These are phyloP conservation scores for Medakamo hakoo DNA, from an alignment of 139 green algal species.

Conservation along the genomic window DNA sequence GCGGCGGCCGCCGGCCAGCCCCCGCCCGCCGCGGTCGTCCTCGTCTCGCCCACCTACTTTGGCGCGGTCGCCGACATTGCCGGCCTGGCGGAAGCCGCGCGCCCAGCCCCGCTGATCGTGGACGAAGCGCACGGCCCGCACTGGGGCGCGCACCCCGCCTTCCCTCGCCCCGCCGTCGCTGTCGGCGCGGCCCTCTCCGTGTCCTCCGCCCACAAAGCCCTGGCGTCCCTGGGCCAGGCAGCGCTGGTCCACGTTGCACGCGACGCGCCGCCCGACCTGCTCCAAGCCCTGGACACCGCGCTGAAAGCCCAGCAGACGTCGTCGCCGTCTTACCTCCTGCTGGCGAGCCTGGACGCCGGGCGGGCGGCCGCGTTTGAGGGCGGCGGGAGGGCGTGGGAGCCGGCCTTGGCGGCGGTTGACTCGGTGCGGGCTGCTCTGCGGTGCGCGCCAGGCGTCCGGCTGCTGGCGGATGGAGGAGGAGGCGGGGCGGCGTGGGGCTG, in stretches of 20 bases:
- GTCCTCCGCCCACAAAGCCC: slow-evolving; percentile 89
- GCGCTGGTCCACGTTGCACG: slow-evolving; percentile 70
- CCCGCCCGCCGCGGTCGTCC: slow-evolving; percentile 36
- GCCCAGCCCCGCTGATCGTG: slow-evolving; percentile 56
- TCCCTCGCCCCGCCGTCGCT: slow-evolving; percentile 33
- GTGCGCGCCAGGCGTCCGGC: slow-evolving; percentile 4
- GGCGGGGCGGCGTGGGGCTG: slow-evolving; percentile 1
- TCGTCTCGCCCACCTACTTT: slow-evolving; percentile 83
- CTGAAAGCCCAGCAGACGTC: slow-evolving; percentile 50
- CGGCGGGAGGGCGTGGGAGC: slow-evolving; percentile 11
- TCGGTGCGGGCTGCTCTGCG: slow-evolving; percentile 4
- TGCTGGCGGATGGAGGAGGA: slow-evolving; percentile 4
- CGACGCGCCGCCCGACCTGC: background rate
- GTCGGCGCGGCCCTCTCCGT: slow-evolving; percentile 66
- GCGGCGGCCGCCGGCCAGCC: slow-evolving; percentile 4
- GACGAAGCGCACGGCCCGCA: slow-evolving; percentile 86
- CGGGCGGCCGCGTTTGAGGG: slow-evolving; percentile 11
- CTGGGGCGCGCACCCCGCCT: slow-evolving; percentile 35
- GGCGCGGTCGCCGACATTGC: slow-evolving; percentile 40
- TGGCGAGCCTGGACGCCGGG: slow-evolving; percentile 83
- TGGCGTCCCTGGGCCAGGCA: slow-evolving; percentile 69
- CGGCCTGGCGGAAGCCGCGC: slow-evolving; percentile 36
- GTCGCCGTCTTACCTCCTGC: slow-evolving; percentile 75
- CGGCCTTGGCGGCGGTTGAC: slow-evolving; percentile 18
- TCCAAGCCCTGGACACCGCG: slow-evolving; percentile 2